These are phyloP conservation scores for Achaetomiella virescens DNA, from an alignment of 495 filamentous ascomycete genomes.

Conservation along the genomic window DNA sequence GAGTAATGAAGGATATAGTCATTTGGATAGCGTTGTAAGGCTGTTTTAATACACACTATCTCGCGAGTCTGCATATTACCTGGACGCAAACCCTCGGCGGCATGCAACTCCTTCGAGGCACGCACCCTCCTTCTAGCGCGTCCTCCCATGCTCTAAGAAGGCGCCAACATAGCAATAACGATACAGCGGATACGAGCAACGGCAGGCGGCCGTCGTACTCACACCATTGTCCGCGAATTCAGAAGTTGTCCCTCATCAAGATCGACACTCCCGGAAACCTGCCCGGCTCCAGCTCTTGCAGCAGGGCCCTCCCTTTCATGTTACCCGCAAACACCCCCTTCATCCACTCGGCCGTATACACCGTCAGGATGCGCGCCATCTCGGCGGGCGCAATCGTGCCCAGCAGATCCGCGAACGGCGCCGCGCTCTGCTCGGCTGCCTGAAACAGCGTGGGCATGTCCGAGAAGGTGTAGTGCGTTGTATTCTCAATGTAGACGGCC, in stretches of 20 bases:
- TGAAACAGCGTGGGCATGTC: slow-evolving; percentile 1
- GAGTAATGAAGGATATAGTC: too few species aligned
- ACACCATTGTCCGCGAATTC: too few species aligned
- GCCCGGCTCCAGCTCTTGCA: neutral
- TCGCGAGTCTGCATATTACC: too few species aligned
- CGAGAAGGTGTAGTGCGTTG: slow-evolving; percentile 1
- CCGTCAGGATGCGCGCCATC: neutral
- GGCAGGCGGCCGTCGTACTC: too few species aligned
- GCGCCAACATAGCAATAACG: too few species aligned
- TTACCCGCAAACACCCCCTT: neutral
- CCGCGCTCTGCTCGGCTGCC: slow-evolving; percentile 1
- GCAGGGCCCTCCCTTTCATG: neutral
- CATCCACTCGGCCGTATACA: slow-evolving; percentile 4
- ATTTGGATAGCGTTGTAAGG: too few species aligned
- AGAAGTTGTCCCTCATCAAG: slow-evolving; percentile 1
- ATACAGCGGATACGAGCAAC: too few species aligned
- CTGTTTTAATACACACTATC: too few species aligned
- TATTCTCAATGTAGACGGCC: neutral
- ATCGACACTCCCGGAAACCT: neutral
- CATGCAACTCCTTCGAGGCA: too few species aligned
- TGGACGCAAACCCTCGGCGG: too few species aligned
- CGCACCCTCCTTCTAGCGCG: too few species aligned
- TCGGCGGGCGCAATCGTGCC: neutral
- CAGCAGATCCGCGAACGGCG: slow-evolving; percentile 1
- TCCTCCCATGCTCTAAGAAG: too few species aligned